Evolutionary conservation across 352 stramenopile species (phyloP), one percentile per base, ranked within the genome.

Genomic region (Blastocystis sp.): DNA sequence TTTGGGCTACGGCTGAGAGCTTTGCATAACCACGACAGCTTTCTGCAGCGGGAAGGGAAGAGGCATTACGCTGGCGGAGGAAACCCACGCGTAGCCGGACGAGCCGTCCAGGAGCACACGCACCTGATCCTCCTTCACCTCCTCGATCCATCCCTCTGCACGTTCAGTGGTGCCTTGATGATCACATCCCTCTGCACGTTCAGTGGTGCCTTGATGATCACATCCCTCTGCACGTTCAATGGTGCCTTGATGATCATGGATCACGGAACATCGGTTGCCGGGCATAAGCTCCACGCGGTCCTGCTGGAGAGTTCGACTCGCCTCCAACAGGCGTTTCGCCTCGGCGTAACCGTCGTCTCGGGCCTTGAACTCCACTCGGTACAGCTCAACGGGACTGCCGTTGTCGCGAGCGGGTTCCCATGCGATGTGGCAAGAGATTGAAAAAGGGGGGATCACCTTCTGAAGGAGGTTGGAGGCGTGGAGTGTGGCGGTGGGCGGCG

Each of bases 101-200:
- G 65, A 14, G 14, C 57, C 57, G 48, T 84, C 74, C 59, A 66
- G 24, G 1, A 84, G 28, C 14, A 84, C 38, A n/a, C 54, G 40
- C 52, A 69, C 54, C 14, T 28, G 11, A 2, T 66, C 52, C 9
- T 84, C 52, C 19, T 6, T 14, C 7, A 21, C 21, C n/a, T 84
- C 74, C 24, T 34, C 34, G 17, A 84, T 52, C 74, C 74, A 84
- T n/a, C 74, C 74, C 74, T 70, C 57, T 0, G 17, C 9, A 24
- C n/a, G 24, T 0, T 71, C n/a, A n/a, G n/a, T n/a, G n/a, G n/a
- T n/a, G n/a, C n/a, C n/a, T 4, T 57, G 4, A 57, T 57, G 45
- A 57, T 57, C 19, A n/a, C n/a, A n/a, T n/a, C n/a, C n/a, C n/a
- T n/a, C n/a, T n/a, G n/a, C n/a, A 24, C 24, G 24, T 1, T 71